Percentiles rank a stretch among this genome's conserved stretches.
Conservation (phyloP, 805 yeast species). For the Brettanomyces bruxellensis region DNA sequence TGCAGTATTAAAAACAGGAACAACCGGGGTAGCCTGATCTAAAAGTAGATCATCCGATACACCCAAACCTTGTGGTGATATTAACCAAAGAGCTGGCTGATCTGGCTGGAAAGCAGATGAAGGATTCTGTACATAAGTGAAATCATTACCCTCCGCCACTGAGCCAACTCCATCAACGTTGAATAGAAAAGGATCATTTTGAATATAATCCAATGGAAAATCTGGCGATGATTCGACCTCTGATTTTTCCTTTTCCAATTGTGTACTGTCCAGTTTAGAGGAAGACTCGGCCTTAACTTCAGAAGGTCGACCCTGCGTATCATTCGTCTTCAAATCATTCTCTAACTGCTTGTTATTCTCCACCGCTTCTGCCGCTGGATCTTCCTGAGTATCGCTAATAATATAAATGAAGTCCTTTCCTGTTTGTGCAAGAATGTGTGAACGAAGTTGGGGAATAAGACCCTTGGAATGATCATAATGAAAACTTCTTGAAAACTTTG, state of each 20-base stretch:
- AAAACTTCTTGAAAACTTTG: slow-evolving; percentile 78
- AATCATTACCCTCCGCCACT: neutral
- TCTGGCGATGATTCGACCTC: neutral
- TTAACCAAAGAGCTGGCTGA: slow-evolving; percentile 16
- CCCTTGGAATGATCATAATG: slow-evolving; percentile 45
- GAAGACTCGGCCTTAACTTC: neutral
- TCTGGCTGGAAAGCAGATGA: slow-evolving; percentile 2
- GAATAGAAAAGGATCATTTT: neutral
- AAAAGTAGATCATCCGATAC: slow-evolving; percentile 16
- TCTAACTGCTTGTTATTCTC: no score
- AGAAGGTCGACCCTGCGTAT: neutral
- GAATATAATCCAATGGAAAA: slow-evolving; percentile 1
- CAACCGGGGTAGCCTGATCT: slow-evolving; percentile 23
- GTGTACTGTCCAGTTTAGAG: neutral
- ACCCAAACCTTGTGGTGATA: slow-evolving; percentile 16
- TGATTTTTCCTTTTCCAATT: neutral
- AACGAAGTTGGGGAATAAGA: slow-evolving; percentile 44
- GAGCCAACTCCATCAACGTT: slow-evolving; percentile 3
- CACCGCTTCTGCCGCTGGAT: neutral
- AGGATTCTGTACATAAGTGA: slow-evolving; percentile 1
- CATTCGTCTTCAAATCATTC: neutral
- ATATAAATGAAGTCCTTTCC: slow-evolving; percentile 4
- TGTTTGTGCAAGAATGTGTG: slow-evolving; percentile 11
- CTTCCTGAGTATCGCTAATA: neutral
- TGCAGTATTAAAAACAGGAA: slow-evolving; percentile 12